Base-by-base conservation (phyloP, 495 filamentous ascomycete species). In the Melanomma pulvis-pyrius region DNA sequence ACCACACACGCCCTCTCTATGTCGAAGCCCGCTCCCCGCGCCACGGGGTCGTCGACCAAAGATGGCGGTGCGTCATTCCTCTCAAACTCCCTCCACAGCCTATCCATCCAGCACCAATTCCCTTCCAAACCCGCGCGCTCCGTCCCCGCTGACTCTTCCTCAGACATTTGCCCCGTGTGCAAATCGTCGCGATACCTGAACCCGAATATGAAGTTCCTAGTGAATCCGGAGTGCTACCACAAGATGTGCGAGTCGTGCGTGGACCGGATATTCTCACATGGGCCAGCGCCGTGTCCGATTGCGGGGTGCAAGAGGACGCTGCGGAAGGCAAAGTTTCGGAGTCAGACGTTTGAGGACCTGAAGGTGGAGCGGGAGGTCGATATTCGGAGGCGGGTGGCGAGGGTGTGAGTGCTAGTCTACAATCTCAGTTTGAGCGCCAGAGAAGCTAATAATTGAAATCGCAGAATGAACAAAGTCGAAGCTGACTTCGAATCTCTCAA, bases 161-260 rank as follows among this genome's bases (percentile, higher is more conserved):
- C 67, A 88, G 92, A 97, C 77, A 90, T 92, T 74, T 99, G 94
- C 79, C 96, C 93, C 48, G 90, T 97, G 71, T 99, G 94, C 88
- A 96, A 96, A 78, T 92, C 91, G 58, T 89, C 89, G 60, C 90
- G 91, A 60, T 98, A 98, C 81, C 87, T 98, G 74, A 98, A 97
- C 80, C 87, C 87, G 24, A 86, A 91, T 79, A 92, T 99, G 86
- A 82, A 84, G 56, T 97, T 99, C 79, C 89, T 96, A 67, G 91
- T 98, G 77, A 96, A 97, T 77, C 90, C 93, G 19, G 91, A 96
- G 81, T 99, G 94, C 84, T 99, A 98, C 82, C 94, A 99, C 84
- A 91, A 90, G 66, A 97, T 99, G 92, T 99, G 94, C 79, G 85
- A 88, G 71, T 90, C 88, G 34, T 98, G 94, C 81, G 93, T 98